phyloP scores from a whole-genome alignment of 176 grass and related monocot species.

The Musa beccarii region DNA sequence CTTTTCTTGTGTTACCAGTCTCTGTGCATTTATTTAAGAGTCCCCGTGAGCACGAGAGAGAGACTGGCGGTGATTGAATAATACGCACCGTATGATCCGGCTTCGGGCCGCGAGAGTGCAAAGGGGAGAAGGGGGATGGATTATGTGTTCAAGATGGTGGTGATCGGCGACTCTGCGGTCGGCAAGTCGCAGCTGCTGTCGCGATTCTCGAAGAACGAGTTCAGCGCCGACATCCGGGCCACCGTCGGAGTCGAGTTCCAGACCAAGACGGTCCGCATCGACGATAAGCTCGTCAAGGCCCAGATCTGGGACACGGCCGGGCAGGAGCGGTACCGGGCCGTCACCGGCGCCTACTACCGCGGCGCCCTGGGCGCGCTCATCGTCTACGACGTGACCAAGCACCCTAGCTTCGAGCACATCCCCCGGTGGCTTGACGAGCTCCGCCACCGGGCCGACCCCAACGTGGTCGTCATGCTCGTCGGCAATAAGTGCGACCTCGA shows the following conservation, averaged over 20 bases:
- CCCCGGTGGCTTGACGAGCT: conserved; percentile 6
- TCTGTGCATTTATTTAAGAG: too few species aligned
- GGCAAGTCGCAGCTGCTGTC: conserved; percentile 2
- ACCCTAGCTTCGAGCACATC: conserved; percentile 1
- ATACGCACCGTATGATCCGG: too few species aligned
- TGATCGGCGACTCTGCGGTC: conserved; percentile 5
- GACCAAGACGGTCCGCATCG: background rate
- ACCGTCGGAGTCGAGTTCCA: background rate
- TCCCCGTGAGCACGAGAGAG: too few species aligned
- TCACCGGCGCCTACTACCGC: conserved; percentile 6
- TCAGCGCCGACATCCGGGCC: background rate
- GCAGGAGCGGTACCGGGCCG: conserved; percentile 34
- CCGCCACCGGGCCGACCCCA: background rate
- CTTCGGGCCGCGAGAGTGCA: background rate
- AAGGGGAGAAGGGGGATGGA: background rate
- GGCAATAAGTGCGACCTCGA: conserved; percentile 9
- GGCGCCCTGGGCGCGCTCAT: conserved; percentile 2
- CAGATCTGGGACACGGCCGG: conserved; percentile 99
- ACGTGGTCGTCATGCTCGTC: background rate
- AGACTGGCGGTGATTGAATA: too few species aligned
- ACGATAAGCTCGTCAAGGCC: conserved; percentile 40
- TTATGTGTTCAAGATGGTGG: background rate
- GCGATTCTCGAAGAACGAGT: conserved; percentile 6
- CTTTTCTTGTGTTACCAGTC: too few species aligned
- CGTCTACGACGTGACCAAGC: conserved; percentile 5